Base-by-base conservation (phyloP, 83 land plant species). In the Isoetes engelmannii region DNA sequence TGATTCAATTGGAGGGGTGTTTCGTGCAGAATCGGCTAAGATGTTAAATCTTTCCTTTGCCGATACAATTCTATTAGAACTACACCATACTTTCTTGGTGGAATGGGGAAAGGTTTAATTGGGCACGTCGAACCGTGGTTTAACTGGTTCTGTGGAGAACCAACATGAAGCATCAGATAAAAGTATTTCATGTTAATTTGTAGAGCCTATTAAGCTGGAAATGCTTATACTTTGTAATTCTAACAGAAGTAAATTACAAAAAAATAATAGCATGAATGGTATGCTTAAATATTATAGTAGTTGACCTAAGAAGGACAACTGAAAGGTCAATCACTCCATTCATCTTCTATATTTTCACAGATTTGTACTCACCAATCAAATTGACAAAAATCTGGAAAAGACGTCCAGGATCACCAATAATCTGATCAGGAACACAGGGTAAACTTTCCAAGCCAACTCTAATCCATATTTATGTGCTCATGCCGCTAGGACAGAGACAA, bases 371-470 rank as follows among this genome's bases (percentile, higher is more conserved):
- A 59, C 62, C 62, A 19, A 59, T 59, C 18, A 59, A 18, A 3
- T 59, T 59, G 2, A 59, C 19, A 18, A 59, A 59, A 12, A 59
- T 59, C 28, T 59, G 62, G 62, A 59, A 59, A 9, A 59, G 19
- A 9, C 62, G 12, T 18, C 62, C 62, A 59, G 62, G 62, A 18
- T 59, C 62, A 19, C 62, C 62, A 59, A 59, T 59, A 18, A 59
- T 20, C 28, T 59, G 62, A 59, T 59, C 62, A 7, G 62, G 62
- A 59, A 59, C 62, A 19, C 18, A 12, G 19, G 62, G 62, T 18
- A 3, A 19, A 19, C 62, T 18, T 18, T 59, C 62, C 62, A 59
- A 12, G 62, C 62, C 18, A 59, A 19, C 62, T 59, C 62, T 7
- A 59, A 19, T 20, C 62, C 62, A 8, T 59, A 2, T 37, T 59